These are phyloP conservation scores for Panellus pusillus DNA, from an alignment of 768 basidiomycete species.

Conservation along the genomic window DNA sequence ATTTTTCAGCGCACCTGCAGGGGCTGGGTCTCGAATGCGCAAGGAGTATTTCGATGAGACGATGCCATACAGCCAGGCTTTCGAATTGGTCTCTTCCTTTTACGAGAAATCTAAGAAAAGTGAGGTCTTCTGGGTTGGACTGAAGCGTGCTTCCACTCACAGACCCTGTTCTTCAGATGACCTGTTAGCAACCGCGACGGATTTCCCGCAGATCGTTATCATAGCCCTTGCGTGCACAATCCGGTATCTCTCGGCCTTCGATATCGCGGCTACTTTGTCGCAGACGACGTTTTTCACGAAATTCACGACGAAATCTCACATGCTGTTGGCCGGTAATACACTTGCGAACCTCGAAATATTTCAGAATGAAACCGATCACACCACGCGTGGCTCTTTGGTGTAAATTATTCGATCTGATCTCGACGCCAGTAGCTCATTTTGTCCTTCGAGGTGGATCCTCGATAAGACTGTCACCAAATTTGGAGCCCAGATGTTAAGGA, in stretches of 20 bases:
- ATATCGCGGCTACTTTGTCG: constrained; percentile 73
- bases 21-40: constrained; percentile 43
- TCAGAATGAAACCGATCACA: constrained; percentile 82
- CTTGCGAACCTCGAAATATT: constrained; percentile 91
- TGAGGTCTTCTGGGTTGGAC: constrained; percentile 20
- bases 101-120: constrained; percentile 49
- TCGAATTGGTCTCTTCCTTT: constrained; percentile 62
- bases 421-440: not conserved
- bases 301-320: constrained; percentile 76
- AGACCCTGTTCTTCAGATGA: constrained; percentile 42
- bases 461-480: constrained; percentile 88
- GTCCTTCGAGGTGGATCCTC: constrained; percentile 50
- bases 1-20: constrained; percentile 35
- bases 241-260: constrained; percentile 69
- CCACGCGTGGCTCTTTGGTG: constrained; percentile 72
- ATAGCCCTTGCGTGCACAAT: constrained; percentile 74
- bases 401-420: constrained; percentile 23
- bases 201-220: constrained; percentile 69
- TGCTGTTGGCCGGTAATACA: constrained; percentile 89
- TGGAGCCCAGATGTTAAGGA: constrained; percentile 78
- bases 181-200: constrained; percentile 59
- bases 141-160: not conserved
- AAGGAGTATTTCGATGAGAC: constrained; percentile 58
- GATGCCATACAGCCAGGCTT: constrained; percentile 69
- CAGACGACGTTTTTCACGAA: constrained; percentile 76